A percentile compares a stretch with the other conserved stretches of the same genome.
phyloP scores from a whole-genome alignment of 331 rosid species.

The Erythrophleum ivorense region DNA sequence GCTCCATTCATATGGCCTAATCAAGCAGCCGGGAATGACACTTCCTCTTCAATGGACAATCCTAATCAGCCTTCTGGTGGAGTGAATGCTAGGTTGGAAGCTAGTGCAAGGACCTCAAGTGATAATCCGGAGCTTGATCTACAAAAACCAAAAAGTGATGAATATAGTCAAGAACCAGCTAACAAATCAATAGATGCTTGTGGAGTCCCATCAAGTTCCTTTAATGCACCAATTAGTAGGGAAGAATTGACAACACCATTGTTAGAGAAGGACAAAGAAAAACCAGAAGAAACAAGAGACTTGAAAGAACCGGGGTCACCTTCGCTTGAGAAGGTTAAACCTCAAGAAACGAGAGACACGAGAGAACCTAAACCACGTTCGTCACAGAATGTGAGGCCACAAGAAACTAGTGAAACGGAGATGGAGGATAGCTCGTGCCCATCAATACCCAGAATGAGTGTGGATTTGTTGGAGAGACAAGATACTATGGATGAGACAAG shows the following conservation, averaged over 20 bases:
- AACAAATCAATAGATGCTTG: conserved; percentile 46
- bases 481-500: conserved; percentile 46
- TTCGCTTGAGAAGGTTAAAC: conserved; percentile 43
- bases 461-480: conserved; percentile 44
- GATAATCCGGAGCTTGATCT: conserved; percentile 45
- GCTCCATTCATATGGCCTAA: conserved; percentile 86
- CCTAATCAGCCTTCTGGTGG: no score
- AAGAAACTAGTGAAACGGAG: conserved; percentile 42
- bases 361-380: conserved; percentile 35
- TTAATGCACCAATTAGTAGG: conserved; percentile 30
- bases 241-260: conserved; percentile 37
- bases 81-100: conserved; percentile 5
- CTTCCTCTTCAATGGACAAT: conserved; percentile 22
- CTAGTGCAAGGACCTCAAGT: conserved; percentile 48
- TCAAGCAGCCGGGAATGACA: conserved; percentile 57
- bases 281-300: conserved; percentile 32
- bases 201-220: conserved; percentile 39
- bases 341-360: conserved; percentile 10
- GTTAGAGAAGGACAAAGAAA: conserved; percentile 49
- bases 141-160: conserved; percentile 34
- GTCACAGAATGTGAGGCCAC: conserved; percentile 41
- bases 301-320: conserved; percentile 43
- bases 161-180: conserved; percentile 37
- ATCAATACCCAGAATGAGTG: conserved; percentile 39
- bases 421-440: conserved; percentile 40